Percentiles rank a stretch among this genome's conserved stretches.
phyloP scores from a whole-genome alignment of 768 basidiomycete genomes.

The Mycena indigotica region DNA sequence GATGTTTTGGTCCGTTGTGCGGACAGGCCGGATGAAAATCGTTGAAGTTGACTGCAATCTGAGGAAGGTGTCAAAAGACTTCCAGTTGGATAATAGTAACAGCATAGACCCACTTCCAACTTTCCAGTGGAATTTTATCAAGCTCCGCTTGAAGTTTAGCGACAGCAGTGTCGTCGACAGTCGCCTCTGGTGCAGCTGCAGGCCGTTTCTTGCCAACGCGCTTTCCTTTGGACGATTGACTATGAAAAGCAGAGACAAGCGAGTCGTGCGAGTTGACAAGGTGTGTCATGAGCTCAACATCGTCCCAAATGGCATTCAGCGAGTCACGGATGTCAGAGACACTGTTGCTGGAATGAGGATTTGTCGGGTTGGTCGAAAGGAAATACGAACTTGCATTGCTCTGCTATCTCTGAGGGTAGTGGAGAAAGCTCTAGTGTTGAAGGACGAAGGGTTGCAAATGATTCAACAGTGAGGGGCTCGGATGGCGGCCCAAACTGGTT shows the following conservation, averaged over 20 bases:
- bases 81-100: not conserved
- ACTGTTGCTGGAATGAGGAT: constrained; percentile 10
- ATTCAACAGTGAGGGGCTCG: constrained; percentile 48
- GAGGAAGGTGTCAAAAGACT: constrained; percentile 7
- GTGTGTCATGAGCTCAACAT: constrained; percentile 11
- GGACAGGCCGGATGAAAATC: constrained; percentile 64
- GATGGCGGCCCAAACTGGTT: constrained; percentile 69
- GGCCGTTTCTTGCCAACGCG: constrained; percentile 32
- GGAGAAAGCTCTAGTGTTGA: constrained; percentile 9
- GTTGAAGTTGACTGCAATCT: constrained; percentile 58
- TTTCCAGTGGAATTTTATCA: constrained; percentile 52
- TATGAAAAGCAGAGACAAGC: constrained; percentile 10
- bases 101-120: constrained; percentile 57
- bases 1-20: constrained; percentile 68
- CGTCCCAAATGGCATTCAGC: constrained; percentile 8
- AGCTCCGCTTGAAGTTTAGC: constrained; percentile 50
- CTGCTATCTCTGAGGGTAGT: constrained; percentile 21
- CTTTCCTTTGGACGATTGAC: constrained; percentile 32
- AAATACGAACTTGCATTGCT: constrained; percentile 38
- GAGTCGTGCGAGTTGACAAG: constrained; percentile 19
- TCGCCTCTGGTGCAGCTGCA: constrained; percentile 36
- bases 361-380: not conserved
- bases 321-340: constrained; percentile 26
- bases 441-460: constrained; percentile 37
- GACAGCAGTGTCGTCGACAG: constrained; percentile 49